Evolutionary conservation across 305 asterid species (phyloP).

Genomic region (Fraxinus baroniana): DNA sequence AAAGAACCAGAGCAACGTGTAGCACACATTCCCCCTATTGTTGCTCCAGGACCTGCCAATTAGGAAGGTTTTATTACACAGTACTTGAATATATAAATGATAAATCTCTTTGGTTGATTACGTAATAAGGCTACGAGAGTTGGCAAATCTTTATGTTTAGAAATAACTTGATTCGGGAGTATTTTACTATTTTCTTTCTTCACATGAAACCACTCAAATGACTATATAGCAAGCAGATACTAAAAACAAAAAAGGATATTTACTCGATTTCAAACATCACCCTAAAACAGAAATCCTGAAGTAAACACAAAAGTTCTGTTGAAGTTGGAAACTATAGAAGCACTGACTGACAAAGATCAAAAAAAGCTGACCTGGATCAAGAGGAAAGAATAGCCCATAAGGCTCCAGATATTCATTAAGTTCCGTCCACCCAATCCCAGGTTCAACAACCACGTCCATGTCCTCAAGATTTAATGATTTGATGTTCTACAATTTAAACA

Average conservation of each 20-base stretch:
- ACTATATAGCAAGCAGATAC: background rate
- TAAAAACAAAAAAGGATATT: background rate
- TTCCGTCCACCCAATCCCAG: constrained; percentile 99
- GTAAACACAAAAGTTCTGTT: background rate
- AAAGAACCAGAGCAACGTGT: constrained; percentile 99
- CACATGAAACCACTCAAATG: background rate
- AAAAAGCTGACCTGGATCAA: constrained; percentile 79
- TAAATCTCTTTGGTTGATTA: background rate
- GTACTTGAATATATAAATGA: constrained; percentile 9
- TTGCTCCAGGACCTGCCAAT: constrained; percentile 94
- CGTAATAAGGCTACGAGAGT: background rate
- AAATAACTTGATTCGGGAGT: background rate
- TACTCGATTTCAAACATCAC: constrained; percentile 3
- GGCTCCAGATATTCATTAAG: constrained; percentile 92
- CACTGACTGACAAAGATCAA: constrained; percentile 16
- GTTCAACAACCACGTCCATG: constrained; percentile 99
- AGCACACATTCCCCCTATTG: constrained; percentile 99
- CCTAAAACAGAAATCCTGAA: background rate
- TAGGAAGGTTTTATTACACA: constrained; percentile 18
- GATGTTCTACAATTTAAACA: constrained; percentile 51
- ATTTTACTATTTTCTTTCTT: constrained; percentile 1
- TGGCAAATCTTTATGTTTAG: background rate
- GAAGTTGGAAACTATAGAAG: background rate
- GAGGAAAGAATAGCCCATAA: constrained; percentile 92
- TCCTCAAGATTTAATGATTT: constrained; percentile 74